Base-by-base conservation (phyloP, 768 basidiomycete species). In the Lactifluus subvellereus region DNA sequence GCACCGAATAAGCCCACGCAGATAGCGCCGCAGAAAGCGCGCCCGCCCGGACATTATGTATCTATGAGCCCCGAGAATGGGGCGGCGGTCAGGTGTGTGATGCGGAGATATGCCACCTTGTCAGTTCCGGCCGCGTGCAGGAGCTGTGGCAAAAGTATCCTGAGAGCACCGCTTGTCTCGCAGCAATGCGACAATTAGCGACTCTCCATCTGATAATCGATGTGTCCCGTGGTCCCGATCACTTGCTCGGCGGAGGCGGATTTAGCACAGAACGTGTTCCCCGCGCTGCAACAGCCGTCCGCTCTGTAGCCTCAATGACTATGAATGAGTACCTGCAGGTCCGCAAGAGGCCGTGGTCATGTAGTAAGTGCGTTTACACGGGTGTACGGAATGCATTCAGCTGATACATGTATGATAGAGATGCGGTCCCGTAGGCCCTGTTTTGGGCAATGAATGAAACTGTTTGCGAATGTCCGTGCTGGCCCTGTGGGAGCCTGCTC, bases 361-460 rank as follows among this genome's bases (percentile, higher is more conserved):
- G 63, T 48, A 64, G 63, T 59, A 60, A 60, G 48, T 64, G 58
- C 48, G 59, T 52, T 62, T 62, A 62, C 61, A 62, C 48, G 55
- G 61, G 49, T 64, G 59, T 64, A 64, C 63, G 63, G 54, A 64
- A 64, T 59, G 40, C 48, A 64, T 64, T 52, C 63, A 64, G 63
- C 38, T 64, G 63, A 64, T 64, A 59, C 53, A 63, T 59, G 37
- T 54, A 53, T 56, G 63, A 55, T 60, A 43, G 33, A 64, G 53
- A 51, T 64, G 55, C 63, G 58, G 63, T 37, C 54, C 63, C 63
- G 63, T 38, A 55, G 40, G 32, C 59, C 62, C 54, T 64, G 54
- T 64, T 64, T 60, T 59, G 52, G 62, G 63, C 33, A 64, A 64
- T 51, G 42, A 64, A 60, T 64, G 58, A 64, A 60, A 56, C 63